Conservation (phyloP, 768 basidiomycete species). For the Trametopsis cervina region DNA sequence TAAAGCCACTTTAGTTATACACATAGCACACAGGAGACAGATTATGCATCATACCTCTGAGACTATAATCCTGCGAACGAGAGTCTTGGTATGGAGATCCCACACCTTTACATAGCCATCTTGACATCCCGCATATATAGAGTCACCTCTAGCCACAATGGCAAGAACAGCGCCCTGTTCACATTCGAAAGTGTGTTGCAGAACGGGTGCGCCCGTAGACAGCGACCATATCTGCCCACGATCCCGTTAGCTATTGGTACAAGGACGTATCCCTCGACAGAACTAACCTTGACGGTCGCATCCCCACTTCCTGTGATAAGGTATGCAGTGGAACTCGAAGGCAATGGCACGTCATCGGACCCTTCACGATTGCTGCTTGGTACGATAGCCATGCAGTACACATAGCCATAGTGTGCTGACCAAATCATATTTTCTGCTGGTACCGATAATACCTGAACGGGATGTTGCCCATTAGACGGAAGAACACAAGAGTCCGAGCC, state of each 20-base stretch:
- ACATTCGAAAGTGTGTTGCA: constrained; percentile 64
- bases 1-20: not conserved
- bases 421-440: constrained; percentile 67
- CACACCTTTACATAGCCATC: constrained; percentile 89
- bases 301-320: constrained; percentile 89
- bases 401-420: constrained; percentile 91
- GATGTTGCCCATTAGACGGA: constrained; percentile 7
- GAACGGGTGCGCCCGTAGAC: constrained; percentile 33
- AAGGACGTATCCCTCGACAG: not conserved
- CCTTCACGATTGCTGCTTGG: constrained; percentile 32
- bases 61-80: constrained; percentile 81
- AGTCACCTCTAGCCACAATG: constrained; percentile 65
- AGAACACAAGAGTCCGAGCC: constrained; percentile 5
- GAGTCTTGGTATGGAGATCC: constrained; percentile 84
- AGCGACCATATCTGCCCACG: constrained; percentile 60
- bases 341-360: constrained; percentile 23
- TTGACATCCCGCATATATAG: constrained; percentile 90
- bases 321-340: constrained; percentile 13
- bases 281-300: constrained; percentile 72
- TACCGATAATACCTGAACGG: constrained; percentile 44
- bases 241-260: not conserved
- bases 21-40: not conserved
- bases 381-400: constrained; percentile 71
- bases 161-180: constrained; percentile 79
- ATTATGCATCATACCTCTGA: constrained; percentile 50